Conservation (phyloP, 345 rosid species). For the Euphorbia peplus region DNA sequence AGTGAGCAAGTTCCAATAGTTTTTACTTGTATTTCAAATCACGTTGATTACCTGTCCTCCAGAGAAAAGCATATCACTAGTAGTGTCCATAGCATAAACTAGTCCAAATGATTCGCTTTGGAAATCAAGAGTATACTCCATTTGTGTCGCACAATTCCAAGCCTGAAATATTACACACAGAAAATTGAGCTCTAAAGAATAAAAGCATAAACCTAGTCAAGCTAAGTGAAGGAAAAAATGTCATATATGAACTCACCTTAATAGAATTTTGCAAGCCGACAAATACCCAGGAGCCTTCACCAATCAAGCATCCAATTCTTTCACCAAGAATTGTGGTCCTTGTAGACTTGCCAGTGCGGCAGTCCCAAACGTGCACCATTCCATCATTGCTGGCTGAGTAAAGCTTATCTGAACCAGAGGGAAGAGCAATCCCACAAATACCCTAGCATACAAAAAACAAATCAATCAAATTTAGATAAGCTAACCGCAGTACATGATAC, state of each 20-base stretch:
- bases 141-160: constrained; percentile 38
- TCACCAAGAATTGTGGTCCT: constrained; percentile 33
- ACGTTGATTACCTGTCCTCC: constrained; percentile 48
- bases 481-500: background rate
- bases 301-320: constrained; percentile 45
- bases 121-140: constrained; percentile 28
- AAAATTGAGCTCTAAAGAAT: background rate
- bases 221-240: background rate
- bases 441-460: constrained; percentile 21
- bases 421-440: constrained; percentile 48
- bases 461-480: background rate
- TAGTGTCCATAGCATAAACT: constrained; percentile 41
- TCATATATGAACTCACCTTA: constrained; percentile 35
- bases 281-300: constrained; percentile 62
- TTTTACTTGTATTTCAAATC: too few relatives aligned
- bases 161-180: constrained; percentile 35
- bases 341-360: constrained; percentile 45
- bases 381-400: constrained; percentile 54
- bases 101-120: constrained; percentile 47
- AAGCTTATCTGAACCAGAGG: constrained; percentile 53
- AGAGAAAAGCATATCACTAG: constrained; percentile 47
- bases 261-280: constrained; percentile 49
- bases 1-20: too few relatives aligned
- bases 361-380: constrained; percentile 46
- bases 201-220: background rate